Evolutionary conservation across 495 filamentous ascomycete species (phyloP).

Genomic region (Neurospora sp.): DNA sequence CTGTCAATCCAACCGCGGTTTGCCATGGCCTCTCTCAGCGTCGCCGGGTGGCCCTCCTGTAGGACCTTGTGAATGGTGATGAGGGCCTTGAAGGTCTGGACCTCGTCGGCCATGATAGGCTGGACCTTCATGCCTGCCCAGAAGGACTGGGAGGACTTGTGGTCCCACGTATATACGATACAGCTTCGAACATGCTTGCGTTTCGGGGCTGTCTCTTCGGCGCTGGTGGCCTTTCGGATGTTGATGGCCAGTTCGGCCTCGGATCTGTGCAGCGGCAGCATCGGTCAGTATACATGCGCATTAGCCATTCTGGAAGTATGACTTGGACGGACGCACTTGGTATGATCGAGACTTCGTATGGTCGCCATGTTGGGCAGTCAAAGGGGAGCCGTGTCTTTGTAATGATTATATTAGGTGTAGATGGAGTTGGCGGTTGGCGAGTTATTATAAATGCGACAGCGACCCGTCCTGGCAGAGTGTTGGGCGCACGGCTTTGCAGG

Average conservation of each 20-base stretch:
- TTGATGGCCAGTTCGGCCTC: slow-evolving; percentile 91
- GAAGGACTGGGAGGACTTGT: slow-evolving; percentile 92
- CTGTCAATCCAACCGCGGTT: slow-evolving; percentile 89
- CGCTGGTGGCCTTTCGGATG: slow-evolving; percentile 92
- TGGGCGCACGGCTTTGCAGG: not conserved
- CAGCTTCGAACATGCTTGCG: slow-evolving; percentile 97
- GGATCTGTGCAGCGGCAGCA: slow-evolving; percentile 45
- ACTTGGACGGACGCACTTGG: slow-evolving; percentile 25
- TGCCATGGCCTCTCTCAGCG: slow-evolving; percentile 77
- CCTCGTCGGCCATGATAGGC: slow-evolving; percentile 89
- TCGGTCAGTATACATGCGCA: slow-evolving; percentile 9
- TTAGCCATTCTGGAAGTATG: not conserved
- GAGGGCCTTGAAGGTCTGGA: slow-evolving; percentile 87
- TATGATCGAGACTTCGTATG: slow-evolving; percentile 37
- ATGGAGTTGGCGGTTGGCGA: not conserved
- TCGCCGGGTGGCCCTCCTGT: slow-evolving; percentile 88
- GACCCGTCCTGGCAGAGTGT: not conserved
- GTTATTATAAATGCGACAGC: not conserved
- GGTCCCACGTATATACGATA: slow-evolving; percentile 99
- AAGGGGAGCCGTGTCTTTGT: not conserved
- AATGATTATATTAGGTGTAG: not conserved
- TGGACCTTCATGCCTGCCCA: slow-evolving; percentile 99
- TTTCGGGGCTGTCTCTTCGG: slow-evolving; percentile 93
- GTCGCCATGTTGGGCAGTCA: slow-evolving; percentile 31
- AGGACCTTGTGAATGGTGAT: slow-evolving; percentile 94